These are phyloP conservation scores for Boletus eberwhitei DNA, from an alignment of 768 basidiomycete genomes.

Conservation along the genomic window DNA sequence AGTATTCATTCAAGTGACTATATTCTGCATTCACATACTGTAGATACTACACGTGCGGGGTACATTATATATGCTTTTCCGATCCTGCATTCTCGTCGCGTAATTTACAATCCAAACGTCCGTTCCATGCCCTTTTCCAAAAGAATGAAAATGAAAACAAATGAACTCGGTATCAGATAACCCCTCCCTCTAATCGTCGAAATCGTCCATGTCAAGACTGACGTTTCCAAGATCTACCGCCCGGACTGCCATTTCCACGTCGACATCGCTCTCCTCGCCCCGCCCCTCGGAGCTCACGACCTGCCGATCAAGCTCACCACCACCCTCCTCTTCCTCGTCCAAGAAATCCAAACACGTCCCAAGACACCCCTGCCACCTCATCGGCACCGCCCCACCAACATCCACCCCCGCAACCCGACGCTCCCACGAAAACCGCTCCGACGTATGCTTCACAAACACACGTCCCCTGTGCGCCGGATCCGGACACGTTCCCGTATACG, in stretches of 20 bases:
- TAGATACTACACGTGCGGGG: conserved; percentile 6
- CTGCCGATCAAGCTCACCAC: neutral
- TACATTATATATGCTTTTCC: neutral
- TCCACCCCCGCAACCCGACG: conserved; percentile 45
- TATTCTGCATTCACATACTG: neutral
- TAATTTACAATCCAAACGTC: conserved; percentile 8
- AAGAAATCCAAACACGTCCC: conserved; percentile 62
- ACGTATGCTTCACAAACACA: conserved; percentile 54
- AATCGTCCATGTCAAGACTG: conserved; percentile 25
- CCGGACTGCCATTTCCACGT: conserved; percentile 18
- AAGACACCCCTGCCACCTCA: conserved; percentile 70
- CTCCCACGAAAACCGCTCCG: conserved; percentile 69
- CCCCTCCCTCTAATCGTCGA: conserved; percentile 17
- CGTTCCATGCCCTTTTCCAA: neutral
- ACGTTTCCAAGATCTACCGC: conserved; percentile 16
- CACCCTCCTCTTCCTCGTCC: conserved; percentile 16
- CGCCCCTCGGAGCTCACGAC: neutral
- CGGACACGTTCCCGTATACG: conserved; percentile 41
- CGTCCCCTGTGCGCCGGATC: conserved; percentile 30
- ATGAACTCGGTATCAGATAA: neutral
- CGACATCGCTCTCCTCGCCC: conserved; percentile 7
- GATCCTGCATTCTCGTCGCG: neutral
- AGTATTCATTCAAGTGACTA: neutral
- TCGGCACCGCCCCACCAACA: conserved; percentile 53
- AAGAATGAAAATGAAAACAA: neutral